phyloP scores from a whole-genome alignment of 2,329 filamentous ascomycete genomes.

The Botryotinia globosa region DNA sequence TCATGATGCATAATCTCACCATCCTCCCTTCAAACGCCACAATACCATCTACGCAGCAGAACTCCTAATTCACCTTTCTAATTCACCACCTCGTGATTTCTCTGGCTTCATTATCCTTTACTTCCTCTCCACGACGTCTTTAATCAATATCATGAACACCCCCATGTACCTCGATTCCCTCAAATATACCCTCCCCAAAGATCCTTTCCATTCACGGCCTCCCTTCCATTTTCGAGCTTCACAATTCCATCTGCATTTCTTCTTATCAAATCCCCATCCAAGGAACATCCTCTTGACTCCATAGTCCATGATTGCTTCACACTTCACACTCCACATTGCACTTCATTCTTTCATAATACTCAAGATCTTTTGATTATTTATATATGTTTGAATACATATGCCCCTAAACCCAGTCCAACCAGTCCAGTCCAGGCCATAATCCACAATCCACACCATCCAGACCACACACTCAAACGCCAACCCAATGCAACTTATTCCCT shows the following conservation, averaged over 20 bases:
- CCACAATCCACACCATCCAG: not conserved
- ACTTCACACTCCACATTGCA: not conserved
- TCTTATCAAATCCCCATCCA: not conserved
- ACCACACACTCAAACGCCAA: not conserved
- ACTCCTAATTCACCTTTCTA: accelerated
- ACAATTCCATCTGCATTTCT: not conserved
- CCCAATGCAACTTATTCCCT: not conserved
- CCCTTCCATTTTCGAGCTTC: not conserved
- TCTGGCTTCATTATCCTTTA: not conserved
- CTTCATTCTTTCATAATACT: not conserved
- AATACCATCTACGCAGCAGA: not conserved
- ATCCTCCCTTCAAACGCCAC: not conserved
- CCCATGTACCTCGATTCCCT: not conserved
- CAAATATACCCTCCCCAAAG: too few relatives aligned
- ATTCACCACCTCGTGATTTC: not conserved
- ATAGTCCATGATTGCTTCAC: not conserved
- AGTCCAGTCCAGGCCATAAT: not conserved
- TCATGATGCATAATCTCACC: too few relatives aligned
- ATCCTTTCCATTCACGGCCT: not conserved
- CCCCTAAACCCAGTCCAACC: not conserved
- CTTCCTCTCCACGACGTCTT: not conserved
- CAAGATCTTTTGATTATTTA: not conserved
- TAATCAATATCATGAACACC: not conserved
- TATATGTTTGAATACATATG: not conserved
- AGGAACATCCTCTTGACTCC: not conserved